Evolutionary conservation across 495 filamentous ascomycete species (phyloP).

Genomic region (Penicillium samsonianum): DNA sequence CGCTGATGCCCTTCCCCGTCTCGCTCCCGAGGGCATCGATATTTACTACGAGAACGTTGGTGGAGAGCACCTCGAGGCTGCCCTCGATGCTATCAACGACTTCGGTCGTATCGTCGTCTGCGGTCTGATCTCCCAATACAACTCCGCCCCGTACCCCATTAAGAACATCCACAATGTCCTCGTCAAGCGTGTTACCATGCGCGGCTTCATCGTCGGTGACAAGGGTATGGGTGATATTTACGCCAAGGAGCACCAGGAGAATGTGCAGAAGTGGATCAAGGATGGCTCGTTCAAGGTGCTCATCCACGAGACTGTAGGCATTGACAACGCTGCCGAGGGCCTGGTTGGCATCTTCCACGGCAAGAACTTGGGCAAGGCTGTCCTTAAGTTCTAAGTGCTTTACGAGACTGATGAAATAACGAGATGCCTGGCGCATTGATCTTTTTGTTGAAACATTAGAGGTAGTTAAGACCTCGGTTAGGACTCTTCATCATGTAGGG

Average conservation of each 20-base stretch:
- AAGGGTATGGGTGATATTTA: slow-evolving; percentile 70
- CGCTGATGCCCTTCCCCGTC: slow-evolving; percentile 65
- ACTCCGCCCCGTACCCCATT: slow-evolving; percentile 64
- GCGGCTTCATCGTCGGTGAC: slow-evolving; percentile 78
- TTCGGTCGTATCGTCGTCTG: slow-evolving; percentile 71
- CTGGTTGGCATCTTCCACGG: slow-evolving; percentile 85
- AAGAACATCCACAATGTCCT: slow-evolving; percentile 61
- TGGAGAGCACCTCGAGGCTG: slow-evolving; percentile 81
- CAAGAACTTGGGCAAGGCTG: slow-evolving; percentile 91
- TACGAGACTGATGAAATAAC: slow-evolving; percentile 17
- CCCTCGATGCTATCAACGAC: slow-evolving; percentile 66
- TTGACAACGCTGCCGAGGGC: slow-evolving; percentile 79
- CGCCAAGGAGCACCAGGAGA: slow-evolving; percentile 74
- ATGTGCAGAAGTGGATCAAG: slow-evolving; percentile 78
- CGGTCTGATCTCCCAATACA: slow-evolving; percentile 81
- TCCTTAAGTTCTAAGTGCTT: slow-evolving; percentile 64
- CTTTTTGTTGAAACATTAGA: slow-evolving; percentile 10
- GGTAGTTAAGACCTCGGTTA: slow-evolving; percentile 12
- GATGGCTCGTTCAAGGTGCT: slow-evolving; percentile 79
- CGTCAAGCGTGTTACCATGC: slow-evolving; percentile 58
- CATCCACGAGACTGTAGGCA: slow-evolving; percentile 70
- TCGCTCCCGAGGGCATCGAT: slow-evolving; percentile 83
- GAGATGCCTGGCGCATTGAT: slow-evolving; percentile 16
- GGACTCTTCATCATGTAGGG: slow-evolving; percentile 1
- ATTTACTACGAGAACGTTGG: slow-evolving; percentile 98